Evolutionary conservation across 257 asterid genomes (phyloP), one percentile per base, ranked within the genome.

Genomic region (Forsythia viridissima): DNA sequence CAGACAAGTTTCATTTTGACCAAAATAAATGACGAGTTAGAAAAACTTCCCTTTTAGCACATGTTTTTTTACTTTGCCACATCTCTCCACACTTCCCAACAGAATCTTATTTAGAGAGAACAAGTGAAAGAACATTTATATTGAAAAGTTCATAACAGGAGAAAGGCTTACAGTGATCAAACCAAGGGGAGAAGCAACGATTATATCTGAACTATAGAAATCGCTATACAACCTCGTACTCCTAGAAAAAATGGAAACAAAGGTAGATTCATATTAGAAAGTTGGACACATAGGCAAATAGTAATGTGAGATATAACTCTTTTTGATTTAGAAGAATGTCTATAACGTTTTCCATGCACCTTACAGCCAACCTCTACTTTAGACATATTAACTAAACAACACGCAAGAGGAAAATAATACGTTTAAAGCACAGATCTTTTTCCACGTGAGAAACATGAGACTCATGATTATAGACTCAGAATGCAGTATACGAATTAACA

Each of bases 101-200:
- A 80, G 41, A n/a, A 2, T 67, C 77, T 11, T 42, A 75, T 46
- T 76, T 52, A 15, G 40, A 61, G 76, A 69, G 76, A 55, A 30
- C 57, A 65, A 72, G 48, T 61, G 70, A 63, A 73, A 48, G 16
- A 80, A 34, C 52, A 75, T 72, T 34, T 18, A 71, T 55, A 77
- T 41, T 63, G 72, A 6, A 78, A 72, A 63, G 78, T 37, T 15
- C 24, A 30, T 73, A 52, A 46, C 51, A 75, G 51, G 59, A 72
- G 74, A 83, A 77, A 82, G 9, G 21, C 92, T 89, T 88, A 95
- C 99, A 70, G 94, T 91, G 83, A 92, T 84, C 89, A 95, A 82
- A 77, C 93, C 98, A 71, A 95, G 92, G 65, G 99, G 99, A 81
- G 99, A 93, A 79, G 97, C 98, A 86, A 95, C 84, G 81, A 95